Base-by-base conservation (phyloP, 1,139 yeast species). In the Suhomyces wounanorum region DNA sequence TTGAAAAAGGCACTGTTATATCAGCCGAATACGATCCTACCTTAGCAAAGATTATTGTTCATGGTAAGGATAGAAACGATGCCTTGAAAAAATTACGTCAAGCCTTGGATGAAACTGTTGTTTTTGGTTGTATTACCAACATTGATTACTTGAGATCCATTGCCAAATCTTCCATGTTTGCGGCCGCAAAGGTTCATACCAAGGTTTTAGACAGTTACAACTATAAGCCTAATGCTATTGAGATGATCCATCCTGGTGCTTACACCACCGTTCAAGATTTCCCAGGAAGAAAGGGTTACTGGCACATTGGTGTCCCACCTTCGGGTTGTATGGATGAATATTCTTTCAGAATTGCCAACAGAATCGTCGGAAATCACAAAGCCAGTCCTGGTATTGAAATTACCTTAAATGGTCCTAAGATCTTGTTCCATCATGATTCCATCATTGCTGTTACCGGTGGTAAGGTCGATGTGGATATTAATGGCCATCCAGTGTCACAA, bases 261-360 rank as follows among this genome's bases (percentile, higher is more conserved):
- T 89, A 89, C 69, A 91, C 98, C 38, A 88, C 97, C 3, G 94
- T 92, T 47, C 98, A 94, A 73, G 98, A 92, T 69, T 92, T 84
- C 67, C 98, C 98, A 13, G 98, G 98, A 52, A 85, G 98, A 75
- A 78, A 78, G 53, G 87, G 92, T 13, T 82, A 87, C 67, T 94
- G 98, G 98, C 79, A 77, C 59, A 73, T 87, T 60, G 99, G 99
- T 67, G 97, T 94, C 50, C 99, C 99, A 30, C 98, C 98, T 9
- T 89, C 97, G 37, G 99, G 99, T 44, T 97, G 98, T 56, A 94
- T 94, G 98, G 98, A 94, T 70, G 83, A 86, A 54, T 91, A 85
- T 61, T 84, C 97, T 2, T 92, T 91, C 75, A 81, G 97, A 64
- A 67, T 90, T 55, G 97, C 96, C 31, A 92, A 94, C 74, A 77